These are phyloP conservation scores for Waltiozyma solani DNA, from an alignment of 1,139 yeast species.

Conservation along the genomic window DNA sequence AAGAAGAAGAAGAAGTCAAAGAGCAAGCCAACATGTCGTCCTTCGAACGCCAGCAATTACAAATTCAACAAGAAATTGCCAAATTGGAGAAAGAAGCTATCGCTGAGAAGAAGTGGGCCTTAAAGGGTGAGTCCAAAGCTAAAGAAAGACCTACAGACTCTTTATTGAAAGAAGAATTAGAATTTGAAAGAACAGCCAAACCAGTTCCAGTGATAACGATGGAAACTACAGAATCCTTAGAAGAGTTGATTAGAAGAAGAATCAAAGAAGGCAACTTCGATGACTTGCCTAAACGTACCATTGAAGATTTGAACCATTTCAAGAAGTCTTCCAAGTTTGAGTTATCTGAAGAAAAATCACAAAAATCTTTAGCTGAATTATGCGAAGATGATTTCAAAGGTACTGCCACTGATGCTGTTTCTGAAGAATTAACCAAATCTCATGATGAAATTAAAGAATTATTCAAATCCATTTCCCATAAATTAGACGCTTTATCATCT, in stretches of 20 bases:
- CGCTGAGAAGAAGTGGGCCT: conserved; percentile 87
- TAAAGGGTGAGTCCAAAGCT: conserved; percentile 85
- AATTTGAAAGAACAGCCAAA: conserved; percentile 65
- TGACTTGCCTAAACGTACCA: conserved; percentile 67
- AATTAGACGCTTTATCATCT: conserved; percentile 80
- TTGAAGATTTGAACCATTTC: conserved; percentile 54
- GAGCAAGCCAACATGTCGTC: conserved; percentile 44
- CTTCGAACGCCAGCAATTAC: conserved; percentile 75
- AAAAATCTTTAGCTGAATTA: conserved; percentile 82
- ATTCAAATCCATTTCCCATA: conserved; percentile 53
- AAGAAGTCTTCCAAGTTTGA: conserved; percentile 39
- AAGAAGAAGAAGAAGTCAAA: conserved; percentile 20
- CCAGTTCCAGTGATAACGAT: conserved; percentile 91
- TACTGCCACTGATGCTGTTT: conserved; percentile 31
- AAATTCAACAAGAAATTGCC: conserved; percentile 66
- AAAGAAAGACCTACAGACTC: conserved; percentile 81
- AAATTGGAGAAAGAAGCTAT: conserved; percentile 79
- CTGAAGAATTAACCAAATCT: conserved; percentile 56
- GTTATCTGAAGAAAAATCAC: conserved; percentile 75
- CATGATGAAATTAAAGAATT: conserved; percentile 72
- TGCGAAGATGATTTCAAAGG: conserved; percentile 79
- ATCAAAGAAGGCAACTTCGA: conserved; percentile 70
- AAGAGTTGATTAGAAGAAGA: conserved; percentile 80
- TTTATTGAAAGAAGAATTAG: conserved; percentile 55
- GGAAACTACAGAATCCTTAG: conserved; percentile 77